These are phyloP conservation scores for Colletotrichum orbiculare DNA, from an alignment of 2,329 filamentous ascomycete genomes.

Conservation along the genomic window DNA sequence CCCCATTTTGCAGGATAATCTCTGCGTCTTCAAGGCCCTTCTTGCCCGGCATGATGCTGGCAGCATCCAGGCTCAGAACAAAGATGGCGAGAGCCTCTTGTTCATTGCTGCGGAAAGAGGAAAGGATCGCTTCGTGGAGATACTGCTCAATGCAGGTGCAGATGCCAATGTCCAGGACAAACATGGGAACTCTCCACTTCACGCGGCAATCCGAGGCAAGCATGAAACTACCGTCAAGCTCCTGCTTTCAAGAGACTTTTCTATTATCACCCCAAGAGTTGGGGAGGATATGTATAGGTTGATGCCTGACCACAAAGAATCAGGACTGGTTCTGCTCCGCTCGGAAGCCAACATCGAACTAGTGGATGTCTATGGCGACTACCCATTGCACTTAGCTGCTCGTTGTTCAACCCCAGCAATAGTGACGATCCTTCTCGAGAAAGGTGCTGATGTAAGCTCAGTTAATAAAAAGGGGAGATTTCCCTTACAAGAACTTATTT, in stretches of 20 bases:
- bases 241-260: not conserved
- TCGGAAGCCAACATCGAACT: too few relatives aligned
- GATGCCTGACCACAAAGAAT: too few relatives aligned
- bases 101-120: not conserved
- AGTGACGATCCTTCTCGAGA: too few relatives aligned
- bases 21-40: not conserved
- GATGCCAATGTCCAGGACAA: not conserved
- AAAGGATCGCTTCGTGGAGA: not conserved
- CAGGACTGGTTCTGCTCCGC: too few relatives aligned
- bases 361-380: rapidly evolving
- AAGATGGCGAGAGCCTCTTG: not conserved
- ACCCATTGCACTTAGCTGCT: too few relatives aligned
- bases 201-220: not conserved
- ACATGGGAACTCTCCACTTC: not conserved
- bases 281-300: too few relatives aligned
- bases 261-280: too few relatives aligned
- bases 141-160: not conserved
- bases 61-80: not conserved
- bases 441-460: too few relatives aligned
- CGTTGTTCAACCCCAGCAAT: too few relatives aligned
- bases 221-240: not conserved
- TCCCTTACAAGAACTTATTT: too few relatives aligned
- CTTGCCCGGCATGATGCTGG: too few relatives aligned
- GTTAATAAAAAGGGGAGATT: too few relatives aligned
- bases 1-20: not conserved